phyloP scores from a whole-genome alignment of 1,284 basidiomycete species.

The Melampsora larici-populina region DNA sequence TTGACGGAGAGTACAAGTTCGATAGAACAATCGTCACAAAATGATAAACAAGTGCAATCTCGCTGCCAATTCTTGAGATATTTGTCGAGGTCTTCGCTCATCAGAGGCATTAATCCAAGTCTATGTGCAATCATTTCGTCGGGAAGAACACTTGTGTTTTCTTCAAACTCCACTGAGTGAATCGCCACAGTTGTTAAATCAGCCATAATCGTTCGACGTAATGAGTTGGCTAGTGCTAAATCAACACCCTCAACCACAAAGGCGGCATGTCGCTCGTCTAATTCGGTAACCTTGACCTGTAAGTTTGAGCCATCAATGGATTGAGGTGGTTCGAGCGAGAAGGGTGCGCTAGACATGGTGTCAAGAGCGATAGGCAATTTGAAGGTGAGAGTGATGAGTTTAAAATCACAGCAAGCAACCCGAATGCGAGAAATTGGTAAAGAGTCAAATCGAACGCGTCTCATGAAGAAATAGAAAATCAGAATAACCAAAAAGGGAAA shows the following conservation, averaged over 20 bases:
- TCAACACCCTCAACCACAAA: constrained; percentile 91
- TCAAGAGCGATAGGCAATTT: too few species aligned
- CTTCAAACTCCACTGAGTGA: constrained; percentile 88
- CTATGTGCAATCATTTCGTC: constrained; percentile 98
- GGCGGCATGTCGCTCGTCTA: constrained; percentile 39
- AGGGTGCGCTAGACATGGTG: constrained; percentile 34
- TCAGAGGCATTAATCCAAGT: constrained; percentile 86
- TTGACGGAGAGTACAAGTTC: constrained; percentile 68
- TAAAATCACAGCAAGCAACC: too few species aligned
- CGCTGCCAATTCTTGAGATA: constrained; percentile 77
- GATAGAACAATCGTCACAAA: constrained; percentile 77
- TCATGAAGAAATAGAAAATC: too few species aligned
- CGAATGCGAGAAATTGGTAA: too few species aligned
- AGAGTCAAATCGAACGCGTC: too few species aligned
- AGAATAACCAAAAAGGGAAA: too few species aligned
- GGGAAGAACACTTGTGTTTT: constrained; percentile 88
- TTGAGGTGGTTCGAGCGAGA: constrained; percentile 32
- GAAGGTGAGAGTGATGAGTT: too few species aligned
- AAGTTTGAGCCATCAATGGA: constrained; percentile 41
- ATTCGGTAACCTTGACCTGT: constrained; percentile 39
- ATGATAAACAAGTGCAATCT: constrained; percentile 76
- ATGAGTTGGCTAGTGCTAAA: constrained; percentile 83
- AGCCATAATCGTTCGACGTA: constrained; percentile 87
- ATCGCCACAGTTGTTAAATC: constrained; percentile 93
- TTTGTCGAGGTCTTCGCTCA: constrained; percentile 59